phyloP scores from a whole-genome alignment of 179 eudicot species.

The Vitellaria paradoxa region DNA sequence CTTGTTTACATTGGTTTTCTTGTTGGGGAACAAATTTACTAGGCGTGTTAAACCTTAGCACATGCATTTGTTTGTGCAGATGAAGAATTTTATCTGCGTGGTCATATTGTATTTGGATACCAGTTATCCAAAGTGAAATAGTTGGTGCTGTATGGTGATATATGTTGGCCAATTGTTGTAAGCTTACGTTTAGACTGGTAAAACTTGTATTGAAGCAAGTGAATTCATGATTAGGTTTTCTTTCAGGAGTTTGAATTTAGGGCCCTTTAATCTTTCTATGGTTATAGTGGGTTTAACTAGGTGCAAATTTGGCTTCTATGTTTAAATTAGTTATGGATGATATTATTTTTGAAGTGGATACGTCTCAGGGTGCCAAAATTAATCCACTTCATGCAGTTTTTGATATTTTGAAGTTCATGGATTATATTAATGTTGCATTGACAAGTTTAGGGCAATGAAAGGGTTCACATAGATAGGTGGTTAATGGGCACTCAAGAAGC shows the following conservation, averaged over 20 bases:
- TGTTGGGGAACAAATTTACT: background rate
- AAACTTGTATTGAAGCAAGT: slow-evolving; percentile 1
- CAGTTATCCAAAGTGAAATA: background rate
- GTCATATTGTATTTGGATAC: background rate
- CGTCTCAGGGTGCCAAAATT: background rate
- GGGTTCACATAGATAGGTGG: background rate
- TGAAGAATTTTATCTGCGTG: background rate
- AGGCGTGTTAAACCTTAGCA: background rate
- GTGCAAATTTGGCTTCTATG: background rate
- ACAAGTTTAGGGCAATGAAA: background rate
- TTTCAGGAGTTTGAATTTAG: background rate
- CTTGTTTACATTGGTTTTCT: background rate
- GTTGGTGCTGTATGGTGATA: background rate
- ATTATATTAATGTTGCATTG: background rate
- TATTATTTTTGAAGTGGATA: background rate
- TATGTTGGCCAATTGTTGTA: background rate
- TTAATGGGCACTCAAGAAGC: background rate
- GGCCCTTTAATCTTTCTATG: background rate
- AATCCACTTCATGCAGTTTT: background rate
- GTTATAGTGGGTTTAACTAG: background rate
- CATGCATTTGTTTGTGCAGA: background rate
- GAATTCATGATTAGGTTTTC: background rate
- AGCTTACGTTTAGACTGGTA: background rate
- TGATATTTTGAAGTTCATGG: background rate
- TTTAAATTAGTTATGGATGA: background rate